Evolutionary conservation across 1,284 basidiomycete genomes (phyloP), one percentile per base, ranked within the genome.

Genomic region (Cutaneotrichosporon cyanovorans): DNA sequence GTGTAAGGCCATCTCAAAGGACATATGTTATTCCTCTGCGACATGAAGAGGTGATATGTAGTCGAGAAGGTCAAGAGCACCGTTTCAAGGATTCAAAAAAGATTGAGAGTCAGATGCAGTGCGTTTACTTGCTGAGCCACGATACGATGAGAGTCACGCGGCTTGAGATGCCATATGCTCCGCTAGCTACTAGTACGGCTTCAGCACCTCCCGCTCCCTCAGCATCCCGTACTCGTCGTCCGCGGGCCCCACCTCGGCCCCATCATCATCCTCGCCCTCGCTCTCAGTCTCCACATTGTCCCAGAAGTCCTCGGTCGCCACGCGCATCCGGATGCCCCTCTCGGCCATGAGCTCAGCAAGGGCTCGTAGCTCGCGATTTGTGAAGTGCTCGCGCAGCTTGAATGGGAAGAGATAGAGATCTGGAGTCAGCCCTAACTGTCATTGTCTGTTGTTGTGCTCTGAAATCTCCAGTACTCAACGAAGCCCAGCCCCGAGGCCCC

Each of bases 361-460:
- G 20, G 72, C 76, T 43, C 78, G 76, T 55, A 93, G 74, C 63
- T 95, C 89, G 16, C 73, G 71, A 15, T 71, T 56, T 25, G 74
- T 78, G 67, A 91, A 93, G 42, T 77, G 79, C 1, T 73, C 63
- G 25, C 87, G 78, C 0, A 32, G 76, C 5, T 81, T 79, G 70
- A 93, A 95, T 5, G 89, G 86, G 18, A 90, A 63, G 46, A 96
- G 74, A 75, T 93, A 92, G 41, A 95, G 71, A 32, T 83, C 90
- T 93, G 66, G 47, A 4, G 34, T 53, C 44, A 46, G 43, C 28
- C 15, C 14, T 16, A 8, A n/a, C n/a, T n/a, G n/a, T n/a, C n/a
- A n/a, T n/a, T n/a, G 15, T 5, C 22, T 5, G 16, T 4, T n/a
- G n/a, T n/a, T n/a, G n/a, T n/a, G n/a, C n/a, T n/a, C 3, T 21